Evolutionary conservation across 2,329 filamentous ascomycete species (phyloP).

Genomic region (Zymoseptoria crescenta): DNA sequence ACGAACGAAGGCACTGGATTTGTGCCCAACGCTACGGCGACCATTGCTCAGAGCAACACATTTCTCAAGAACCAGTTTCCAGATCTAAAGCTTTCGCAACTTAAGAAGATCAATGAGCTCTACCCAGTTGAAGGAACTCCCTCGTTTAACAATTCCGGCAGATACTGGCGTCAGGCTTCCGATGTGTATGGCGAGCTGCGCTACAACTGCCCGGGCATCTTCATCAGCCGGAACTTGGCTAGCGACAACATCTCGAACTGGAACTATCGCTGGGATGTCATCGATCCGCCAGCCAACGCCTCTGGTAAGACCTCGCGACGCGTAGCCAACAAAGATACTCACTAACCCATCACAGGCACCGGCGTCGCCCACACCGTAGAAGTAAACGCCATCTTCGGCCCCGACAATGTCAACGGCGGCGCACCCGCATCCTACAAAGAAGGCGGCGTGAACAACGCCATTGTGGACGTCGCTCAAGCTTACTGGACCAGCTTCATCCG

Average conservation of each 20-base stretch:
- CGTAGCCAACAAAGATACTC: neutral
- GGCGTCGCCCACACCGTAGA: conserved; percentile 64
- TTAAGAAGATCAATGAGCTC: conserved; percentile 45
- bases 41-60: conserved; percentile 41
- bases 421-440: conserved; percentile 50
- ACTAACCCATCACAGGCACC: conserved; percentile 34
- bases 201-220: conserved; percentile 57
- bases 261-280: conserved; percentile 64
- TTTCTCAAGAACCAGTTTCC: conserved; percentile 56
- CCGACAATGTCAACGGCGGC: conserved; percentile 43
- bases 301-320: conserved; percentile 10
- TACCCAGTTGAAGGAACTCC: conserved; percentile 46
- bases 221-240: conserved; percentile 41
- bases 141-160: conserved; percentile 42
- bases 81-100: conserved; percentile 43
- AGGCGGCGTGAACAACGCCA: conserved; percentile 46
- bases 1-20: conserved; percentile 61
- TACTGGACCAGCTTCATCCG: conserved; percentile 72
- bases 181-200: conserved; percentile 58
- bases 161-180: conserved; percentile 52
- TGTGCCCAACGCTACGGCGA: conserved; percentile 44
- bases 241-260: conserved; percentile 43
- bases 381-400: conserved; percentile 59
- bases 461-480: conserved; percentile 55
- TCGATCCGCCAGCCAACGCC: conserved; percentile 47